phyloP scores from a whole-genome alignment of 345 rosid species.

The Nasturtium officinale region DNA sequence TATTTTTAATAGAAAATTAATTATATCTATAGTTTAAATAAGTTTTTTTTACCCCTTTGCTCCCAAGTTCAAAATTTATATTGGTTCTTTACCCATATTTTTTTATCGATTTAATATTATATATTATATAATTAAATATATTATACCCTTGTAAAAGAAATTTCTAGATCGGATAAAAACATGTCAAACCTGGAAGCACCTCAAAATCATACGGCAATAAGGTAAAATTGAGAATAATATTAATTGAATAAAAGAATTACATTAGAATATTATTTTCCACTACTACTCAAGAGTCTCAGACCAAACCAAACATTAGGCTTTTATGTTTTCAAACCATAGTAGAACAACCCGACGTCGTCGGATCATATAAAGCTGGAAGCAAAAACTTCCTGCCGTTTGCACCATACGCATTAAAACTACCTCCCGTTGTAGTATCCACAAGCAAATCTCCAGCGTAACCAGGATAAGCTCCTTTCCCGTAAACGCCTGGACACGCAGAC shows the following conservation, averaged over 20 bases:
- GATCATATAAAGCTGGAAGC: conserved; percentile 83
- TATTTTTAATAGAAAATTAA: no score
- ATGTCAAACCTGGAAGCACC: no score
- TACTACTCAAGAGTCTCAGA: background rate
- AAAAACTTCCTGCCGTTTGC: conserved; percentile 68
- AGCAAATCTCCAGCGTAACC: conserved; percentile 72
- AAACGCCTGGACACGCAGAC: conserved; percentile 79
- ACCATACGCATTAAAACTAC: conserved; percentile 77
- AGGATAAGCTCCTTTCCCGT: conserved; percentile 80
- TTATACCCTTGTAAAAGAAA: no score
- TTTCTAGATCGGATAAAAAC: no score
- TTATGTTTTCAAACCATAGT: conserved; percentile 51
- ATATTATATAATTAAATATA: no score
- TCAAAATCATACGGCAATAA: background rate
- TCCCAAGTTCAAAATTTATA: no score
- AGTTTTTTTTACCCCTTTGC: no score
- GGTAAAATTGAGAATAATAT: conserved; percentile 14
- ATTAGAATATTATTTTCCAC: conserved; percentile 33
- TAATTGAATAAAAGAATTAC: conserved; percentile 43
- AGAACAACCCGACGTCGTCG: conserved; percentile 56
- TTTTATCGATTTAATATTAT: no score
- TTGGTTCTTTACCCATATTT: no score
- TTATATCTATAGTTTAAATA: no score
- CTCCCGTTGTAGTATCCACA: conserved; percentile 65
- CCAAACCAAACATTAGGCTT: conserved; percentile 12